Evolutionary conservation across 441 rosid species (phyloP).

Genomic region (Populus hybrid): DNA sequence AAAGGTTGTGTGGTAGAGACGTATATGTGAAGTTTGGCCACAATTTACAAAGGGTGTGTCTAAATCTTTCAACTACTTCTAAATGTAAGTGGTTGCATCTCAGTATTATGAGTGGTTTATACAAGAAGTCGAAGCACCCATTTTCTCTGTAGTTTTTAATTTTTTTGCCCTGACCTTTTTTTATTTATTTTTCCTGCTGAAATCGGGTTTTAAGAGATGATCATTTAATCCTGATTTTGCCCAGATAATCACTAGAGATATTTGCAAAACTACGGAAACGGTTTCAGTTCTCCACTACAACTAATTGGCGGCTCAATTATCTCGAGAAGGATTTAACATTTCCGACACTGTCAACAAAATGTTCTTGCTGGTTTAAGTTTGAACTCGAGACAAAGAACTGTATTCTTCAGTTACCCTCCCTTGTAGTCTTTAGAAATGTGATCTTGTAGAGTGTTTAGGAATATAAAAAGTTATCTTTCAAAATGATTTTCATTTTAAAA

Average conservation of each 20-base stretch:
- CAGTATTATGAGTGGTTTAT: neutral
- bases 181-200: no score
- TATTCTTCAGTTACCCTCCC: no score
- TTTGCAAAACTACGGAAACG: neutral
- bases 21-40: constrained; percentile 5
- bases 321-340: neutral
- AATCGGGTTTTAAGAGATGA: no score
- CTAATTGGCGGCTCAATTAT: neutral
- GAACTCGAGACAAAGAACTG: neutral
- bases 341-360: neutral
- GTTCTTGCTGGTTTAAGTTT: neutral
- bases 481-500: no score
- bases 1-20: neutral
- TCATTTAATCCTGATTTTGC: neutral
- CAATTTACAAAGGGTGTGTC: neutral
- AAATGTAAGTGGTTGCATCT: neutral
- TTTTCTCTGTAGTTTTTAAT: no score
- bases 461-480: no score
- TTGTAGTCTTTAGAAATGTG: no score
- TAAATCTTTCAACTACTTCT: neutral
- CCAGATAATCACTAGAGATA: neutral
- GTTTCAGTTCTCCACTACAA: neutral
- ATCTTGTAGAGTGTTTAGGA: no score
- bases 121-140: no score
- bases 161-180: neutral